phyloP scores from a whole-genome alignment of 768 basidiomycete genomes.

The Mycena indigotica region DNA sequence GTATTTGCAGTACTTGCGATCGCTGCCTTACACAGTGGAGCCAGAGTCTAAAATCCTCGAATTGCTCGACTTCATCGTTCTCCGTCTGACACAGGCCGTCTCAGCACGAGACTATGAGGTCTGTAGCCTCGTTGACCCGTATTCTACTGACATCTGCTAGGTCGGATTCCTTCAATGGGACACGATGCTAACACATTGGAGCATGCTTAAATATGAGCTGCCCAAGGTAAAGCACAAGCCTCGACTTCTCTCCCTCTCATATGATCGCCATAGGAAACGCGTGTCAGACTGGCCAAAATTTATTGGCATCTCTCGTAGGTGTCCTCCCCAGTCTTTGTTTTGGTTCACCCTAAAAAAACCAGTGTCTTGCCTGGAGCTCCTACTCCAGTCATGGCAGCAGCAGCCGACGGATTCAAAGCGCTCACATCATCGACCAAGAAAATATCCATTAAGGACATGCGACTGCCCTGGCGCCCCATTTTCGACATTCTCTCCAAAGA shows the following conservation, averaged over 20 bases:
- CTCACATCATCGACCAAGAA: constrained; percentile 58
- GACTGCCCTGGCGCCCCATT: constrained; percentile 81
- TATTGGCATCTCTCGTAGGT: constrained; percentile 63
- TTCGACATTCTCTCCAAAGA: constrained; percentile 71
- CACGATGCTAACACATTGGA: constrained; percentile 75
- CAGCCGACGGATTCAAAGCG: constrained; percentile 61
- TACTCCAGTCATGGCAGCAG: constrained; percentile 64
- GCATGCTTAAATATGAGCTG: constrained; percentile 83
- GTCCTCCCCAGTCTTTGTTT: no score
- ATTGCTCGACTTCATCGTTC: constrained; percentile 71
- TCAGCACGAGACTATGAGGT: constrained; percentile 83
- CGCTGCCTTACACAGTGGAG: constrained; percentile 79
- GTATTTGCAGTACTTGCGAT: constrained; percentile 60
- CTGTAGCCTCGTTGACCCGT: background rate
- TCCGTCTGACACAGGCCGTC: constrained; percentile 70
- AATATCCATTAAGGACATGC: constrained; percentile 74
- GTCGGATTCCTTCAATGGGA: constrained; percentile 78
- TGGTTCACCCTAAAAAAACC: no score
- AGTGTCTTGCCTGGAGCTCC: constrained; percentile 78
- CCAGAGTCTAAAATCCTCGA: constrained; percentile 73
- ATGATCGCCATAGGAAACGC: constrained; percentile 45
- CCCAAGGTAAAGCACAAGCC: constrained; percentile 47
- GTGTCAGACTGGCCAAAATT: constrained; percentile 72
- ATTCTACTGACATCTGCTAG: constrained; percentile 5
- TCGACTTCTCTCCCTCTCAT: background rate